Percentiles rank a stretch among this genome's conserved stretches.
phyloP scores from a whole-genome alignment of 148 eudicot species.

The Nepenthes gracilis region DNA sequence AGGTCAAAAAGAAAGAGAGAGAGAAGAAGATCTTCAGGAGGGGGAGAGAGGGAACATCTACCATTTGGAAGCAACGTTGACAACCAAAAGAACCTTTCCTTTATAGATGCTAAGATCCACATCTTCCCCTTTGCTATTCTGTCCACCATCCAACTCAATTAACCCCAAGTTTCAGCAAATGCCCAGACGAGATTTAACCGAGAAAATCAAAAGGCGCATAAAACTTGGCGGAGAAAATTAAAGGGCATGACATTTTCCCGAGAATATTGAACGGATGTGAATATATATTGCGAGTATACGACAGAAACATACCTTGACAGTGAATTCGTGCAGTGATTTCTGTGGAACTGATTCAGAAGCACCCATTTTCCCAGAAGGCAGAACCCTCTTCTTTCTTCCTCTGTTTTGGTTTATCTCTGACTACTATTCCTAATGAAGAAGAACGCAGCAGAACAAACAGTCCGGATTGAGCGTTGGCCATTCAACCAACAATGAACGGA shows the following conservation, averaged over 20 bases:
- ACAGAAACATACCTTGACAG: conserved; percentile 35
- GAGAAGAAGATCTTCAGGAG: background rate
- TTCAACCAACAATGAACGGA: no score
- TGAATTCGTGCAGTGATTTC: conserved; percentile 59
- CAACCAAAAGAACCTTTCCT: conserved; percentile 78
- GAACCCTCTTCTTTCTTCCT: background rate
- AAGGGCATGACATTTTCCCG: no score
- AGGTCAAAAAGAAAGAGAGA: no score
- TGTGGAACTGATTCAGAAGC: conserved; percentile 44
- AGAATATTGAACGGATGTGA: background rate
- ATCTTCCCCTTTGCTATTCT: conserved; percentile 60
- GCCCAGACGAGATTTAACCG: no score
- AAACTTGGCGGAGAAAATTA: no score
- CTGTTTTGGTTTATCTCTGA: background rate
- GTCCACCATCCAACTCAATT: conserved; percentile 1
- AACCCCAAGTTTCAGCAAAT: background rate
- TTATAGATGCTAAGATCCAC: conserved; percentile 67
- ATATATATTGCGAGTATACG: background rate
- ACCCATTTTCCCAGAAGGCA: conserved; percentile 33
- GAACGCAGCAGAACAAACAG: no score
- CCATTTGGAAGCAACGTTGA: conserved; percentile 98
- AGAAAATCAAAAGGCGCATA: no score
- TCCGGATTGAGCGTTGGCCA: no score
- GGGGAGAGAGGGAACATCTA: conserved; percentile 7
- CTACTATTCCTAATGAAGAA: no score